Base-by-base conservation (phyloP, 495 filamentous ascomycete genomes). In the Achaetomiella virescens region DNA sequence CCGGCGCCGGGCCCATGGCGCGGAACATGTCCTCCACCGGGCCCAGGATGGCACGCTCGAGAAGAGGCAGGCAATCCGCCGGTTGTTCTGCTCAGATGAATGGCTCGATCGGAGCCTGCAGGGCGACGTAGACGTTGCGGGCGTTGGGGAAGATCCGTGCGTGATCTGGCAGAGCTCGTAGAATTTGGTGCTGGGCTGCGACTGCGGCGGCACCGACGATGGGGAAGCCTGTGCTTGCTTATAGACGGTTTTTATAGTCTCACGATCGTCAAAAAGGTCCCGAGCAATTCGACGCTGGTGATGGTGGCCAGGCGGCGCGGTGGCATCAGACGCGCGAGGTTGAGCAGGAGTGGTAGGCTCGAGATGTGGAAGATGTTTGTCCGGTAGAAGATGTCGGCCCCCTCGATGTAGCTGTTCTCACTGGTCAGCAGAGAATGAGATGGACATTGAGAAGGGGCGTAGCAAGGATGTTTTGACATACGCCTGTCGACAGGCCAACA, bases 401-500 rank as follows among this genome's bases (percentile, higher is more conserved):
- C 60, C 17, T 65, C 63, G 21, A 51, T 11, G 46, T 65, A 65
- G 11, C 58, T 60, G 29, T n/a, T n/a, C 6, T 2, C 3, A 10
- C 6, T 6, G 9, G 29, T 45, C 41, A 52, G 35, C 22, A 29
- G 15, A 47, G 14, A 18, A 38, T 20, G 10, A n/a, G 41, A 22
- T 4, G 29, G 25, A 35, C 1, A 38, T 27, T 2, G 24, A n/a
- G 48, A 49, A n/a, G n/a, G n/a, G n/a, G n/a, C n/a, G n/a, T n/a
- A n/a, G n/a, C n/a, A n/a, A n/a, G n/a, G n/a, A n/a, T n/a, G n/a
- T n/a, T n/a, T n/a, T n/a, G n/a, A n/a, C 52, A 29, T 25, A 60
- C 51, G 63, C 63, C 37, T 59, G 53, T 18, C 57, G 54, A 36
- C 63, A 65, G 37, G 55, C 42, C 33, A 58, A 17, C 7, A 65